phyloP scores from a whole-genome alignment of 306 rosid genomes.

The Dryas drummondii region DNA sequence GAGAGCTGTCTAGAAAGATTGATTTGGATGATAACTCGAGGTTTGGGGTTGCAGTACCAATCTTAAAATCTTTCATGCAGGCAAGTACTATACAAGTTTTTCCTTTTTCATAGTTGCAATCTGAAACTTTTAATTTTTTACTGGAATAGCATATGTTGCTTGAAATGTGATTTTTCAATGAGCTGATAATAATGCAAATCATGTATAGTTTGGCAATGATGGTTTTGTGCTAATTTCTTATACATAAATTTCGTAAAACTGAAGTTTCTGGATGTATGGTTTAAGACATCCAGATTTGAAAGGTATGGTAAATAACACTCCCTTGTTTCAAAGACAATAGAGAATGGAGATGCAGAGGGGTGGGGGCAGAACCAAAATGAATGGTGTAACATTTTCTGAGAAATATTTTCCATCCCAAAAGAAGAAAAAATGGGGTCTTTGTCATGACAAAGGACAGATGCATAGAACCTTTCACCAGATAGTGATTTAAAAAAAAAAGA shows the following conservation, averaged over 20 bases:
- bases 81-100: conserved; percentile 35
- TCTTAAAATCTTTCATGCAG: conserved; percentile 91
- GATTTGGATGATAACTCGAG: conserved; percentile 80
- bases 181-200: not conserved
- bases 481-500: too few relatives aligned
- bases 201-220: too few relatives aligned
- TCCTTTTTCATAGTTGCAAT: conserved; percentile 10
- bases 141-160: not conserved
- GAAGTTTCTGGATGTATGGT: not conserved
- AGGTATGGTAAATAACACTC: not conserved
- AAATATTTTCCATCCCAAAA: not conserved
- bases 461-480: too few relatives aligned
- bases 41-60: conserved; percentile 90
- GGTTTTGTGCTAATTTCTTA: not conserved
- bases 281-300: not conserved
- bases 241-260: not conserved
- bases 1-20: conserved; percentile 68
- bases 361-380: not conserved
- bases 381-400: not conserved
- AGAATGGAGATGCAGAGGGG: not conserved
- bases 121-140: not conserved
- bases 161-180: not conserved
- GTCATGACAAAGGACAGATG: not conserved
- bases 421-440: not conserved
- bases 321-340: not conserved